Base-by-base conservation (phyloP, 305 asterid genomes). In the Fraxinus velutina region DNA sequence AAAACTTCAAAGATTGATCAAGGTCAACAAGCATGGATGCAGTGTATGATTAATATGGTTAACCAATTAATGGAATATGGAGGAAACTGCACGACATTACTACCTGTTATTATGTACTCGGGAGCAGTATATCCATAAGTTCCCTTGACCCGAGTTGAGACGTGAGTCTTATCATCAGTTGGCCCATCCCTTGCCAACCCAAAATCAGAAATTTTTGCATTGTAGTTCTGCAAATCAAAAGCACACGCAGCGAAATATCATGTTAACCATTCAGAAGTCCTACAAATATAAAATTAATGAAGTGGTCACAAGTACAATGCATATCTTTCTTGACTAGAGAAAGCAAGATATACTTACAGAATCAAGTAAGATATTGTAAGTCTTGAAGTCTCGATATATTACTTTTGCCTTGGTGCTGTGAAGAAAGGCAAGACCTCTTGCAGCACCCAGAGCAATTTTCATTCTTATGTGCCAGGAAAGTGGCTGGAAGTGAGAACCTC, bases 101-200 rank as follows among this genome's bases (percentile, higher is more conserved):
- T 85, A 95, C 98, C 99, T 82, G 98, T 95, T 24, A 94, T 91
- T 10, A 92, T 83, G 84, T 95, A 95, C 91, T 95, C 98, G 0
- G 98, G 98, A 57, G 98, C 98, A 17, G 99, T 97, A 78, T 95
- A 95, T 68, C 99, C 99, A 27, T 88, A 90, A 4, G 99, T 95
- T 24, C 98, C 98, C 98, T 90, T 93, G 50, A 95, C 93, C 85
- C 93, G 86, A 5, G 99, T 93, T 7, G 99, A 91, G 80, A 95
- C 97, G 8, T 95, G 93, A 84, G 97, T 95, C 84, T 88, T 88
- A 80, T 92, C 99, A 34, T 84, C 99, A 1, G 92, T 90, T 60
- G 99, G 99, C 6, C 99, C 98, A 47, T 93, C 99, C 80, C 97
- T 87, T 1, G 99, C 99, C 91, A 95, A 87, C 52, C 99, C 99